Conservation (phyloP, 140 eudicot genomes). For the Erigeron philadelphicus region DNA sequence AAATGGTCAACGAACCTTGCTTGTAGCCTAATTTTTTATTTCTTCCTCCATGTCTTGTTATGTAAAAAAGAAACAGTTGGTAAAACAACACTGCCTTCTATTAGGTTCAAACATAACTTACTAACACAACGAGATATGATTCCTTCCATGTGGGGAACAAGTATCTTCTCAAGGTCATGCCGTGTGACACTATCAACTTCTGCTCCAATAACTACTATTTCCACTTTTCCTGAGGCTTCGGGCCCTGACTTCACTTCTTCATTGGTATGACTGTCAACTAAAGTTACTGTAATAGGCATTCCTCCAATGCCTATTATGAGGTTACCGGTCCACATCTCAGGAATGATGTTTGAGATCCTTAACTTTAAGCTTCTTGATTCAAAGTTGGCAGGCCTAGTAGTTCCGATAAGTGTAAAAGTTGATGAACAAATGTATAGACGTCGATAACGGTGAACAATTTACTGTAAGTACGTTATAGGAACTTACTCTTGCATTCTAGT, state of each 20-base stretch:
- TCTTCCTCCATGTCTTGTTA: slow-evolving; percentile 30
- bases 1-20: slow-evolving; percentile 35
- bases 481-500: slow-evolving; percentile 11
- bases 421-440: neutral
- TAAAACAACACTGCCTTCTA: slow-evolving; percentile 17
- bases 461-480: slow-evolving; percentile 1
- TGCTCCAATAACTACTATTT: slow-evolving; percentile 27
- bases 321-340: slow-evolving; percentile 17
- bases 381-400: neutral
- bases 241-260: slow-evolving; percentile 31
- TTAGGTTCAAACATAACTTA: slow-evolving; percentile 17
- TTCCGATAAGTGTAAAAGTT: neutral
- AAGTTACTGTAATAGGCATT: slow-evolving; percentile 15
- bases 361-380: slow-evolving; percentile 29
- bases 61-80: slow-evolving; percentile 19
- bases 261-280: slow-evolving; percentile 29
- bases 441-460: neutral
- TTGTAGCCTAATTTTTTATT: slow-evolving; percentile 33
- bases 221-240: slow-evolving; percentile 31
- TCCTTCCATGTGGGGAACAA: slow-evolving; percentile 13
- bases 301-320: slow-evolving; percentile 16
- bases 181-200: slow-evolving; percentile 4
- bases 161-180: slow-evolving; percentile 6
- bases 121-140: slow-evolving; percentile 12
- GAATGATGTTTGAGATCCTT: slow-evolving; percentile 18